Percentiles rank a stretch among this genome's conserved stretches.
Evolutionary conservation across 306 rosid genomes (phyloP).

Genomic region (Citrullus mucosospermus): DNA sequence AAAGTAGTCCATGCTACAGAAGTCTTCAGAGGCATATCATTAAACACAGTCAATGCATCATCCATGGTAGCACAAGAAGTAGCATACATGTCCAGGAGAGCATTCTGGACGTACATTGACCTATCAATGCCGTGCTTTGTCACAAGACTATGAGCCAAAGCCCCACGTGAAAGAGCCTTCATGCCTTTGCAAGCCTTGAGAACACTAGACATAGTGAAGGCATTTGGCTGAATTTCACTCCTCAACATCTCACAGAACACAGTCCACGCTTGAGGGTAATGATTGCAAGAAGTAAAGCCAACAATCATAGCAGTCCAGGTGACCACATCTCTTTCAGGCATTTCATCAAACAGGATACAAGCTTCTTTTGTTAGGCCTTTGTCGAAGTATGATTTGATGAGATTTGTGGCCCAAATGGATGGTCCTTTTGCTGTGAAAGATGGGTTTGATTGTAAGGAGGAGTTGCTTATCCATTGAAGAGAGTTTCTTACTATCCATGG

Average conservation of each 20-base stretch:
- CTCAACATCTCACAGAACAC: conserved; percentile 40
- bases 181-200: conserved; percentile 57
- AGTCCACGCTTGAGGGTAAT: conserved; percentile 32
- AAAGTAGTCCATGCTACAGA: conserved; percentile 60
- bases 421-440: conserved; percentile 27
- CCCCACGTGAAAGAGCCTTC: conserved; percentile 38
- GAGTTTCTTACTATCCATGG: conserved; percentile 33
- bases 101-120: conserved; percentile 47
- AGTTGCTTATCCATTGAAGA: conserved; percentile 11
- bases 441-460: conserved; percentile 4
- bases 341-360: conserved; percentile 53
- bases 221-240: conserved; percentile 32
- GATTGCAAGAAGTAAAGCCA: conserved; percentile 42
- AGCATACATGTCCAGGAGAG: conserved; percentile 62
- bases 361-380: conserved; percentile 37
- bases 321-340: conserved; percentile 44
- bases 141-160: conserved; percentile 38
- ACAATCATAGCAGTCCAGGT: conserved; percentile 68
- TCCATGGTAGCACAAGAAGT: conserved; percentile 44
- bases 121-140: conserved; percentile 38
- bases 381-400: conserved; percentile 28
- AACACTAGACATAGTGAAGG: conserved; percentile 50
- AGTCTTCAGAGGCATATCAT: conserved; percentile 30
- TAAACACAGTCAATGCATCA: conserved; percentile 38
- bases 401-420: conserved; percentile 32